Evolutionary conservation across 331 rosid genomes (phyloP).

Genomic region (Phaseolus coccineus): DNA sequence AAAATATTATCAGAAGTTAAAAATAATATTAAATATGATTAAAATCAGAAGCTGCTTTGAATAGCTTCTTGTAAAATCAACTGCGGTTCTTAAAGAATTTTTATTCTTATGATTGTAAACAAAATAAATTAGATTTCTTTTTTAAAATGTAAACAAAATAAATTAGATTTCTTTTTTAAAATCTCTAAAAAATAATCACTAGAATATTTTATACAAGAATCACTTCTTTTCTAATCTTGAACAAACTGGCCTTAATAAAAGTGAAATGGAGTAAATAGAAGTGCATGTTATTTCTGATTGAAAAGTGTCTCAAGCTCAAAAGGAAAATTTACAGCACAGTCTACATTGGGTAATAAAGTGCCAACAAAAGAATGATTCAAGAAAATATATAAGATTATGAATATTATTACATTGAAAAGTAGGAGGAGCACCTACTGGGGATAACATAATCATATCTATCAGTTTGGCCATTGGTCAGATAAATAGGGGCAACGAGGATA

Average conservation of each 20-base stretch:
- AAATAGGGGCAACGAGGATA: neutral
- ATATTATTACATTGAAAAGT: neutral
- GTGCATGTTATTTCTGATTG: neutral
- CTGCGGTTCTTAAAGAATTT: no score
- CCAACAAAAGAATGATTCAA: neutral
- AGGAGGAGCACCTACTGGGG: neutral
- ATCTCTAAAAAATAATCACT: no score
- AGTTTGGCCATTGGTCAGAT: neutral
- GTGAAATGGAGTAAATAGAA: neutral
- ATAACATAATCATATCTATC: neutral
- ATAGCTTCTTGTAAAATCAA: no score
- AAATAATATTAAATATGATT: no score
- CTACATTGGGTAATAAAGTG: neutral
- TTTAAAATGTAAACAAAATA: no score
- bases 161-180: no score
- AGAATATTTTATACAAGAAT: no score
- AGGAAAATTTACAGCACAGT: neutral
- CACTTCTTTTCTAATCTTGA: no score
- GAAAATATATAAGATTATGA: neutral
- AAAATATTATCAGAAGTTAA: no score
- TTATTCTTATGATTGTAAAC: no score
- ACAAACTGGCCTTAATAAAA: neutral
- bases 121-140: no score
- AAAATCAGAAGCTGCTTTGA: no score
- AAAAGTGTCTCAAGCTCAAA: conserved; percentile 23